A percentile compares a stretch with the other conserved stretches of the same genome.
Conservation (phyloP, 202 grass and related monocot species). For the Setaria italica region DNA sequence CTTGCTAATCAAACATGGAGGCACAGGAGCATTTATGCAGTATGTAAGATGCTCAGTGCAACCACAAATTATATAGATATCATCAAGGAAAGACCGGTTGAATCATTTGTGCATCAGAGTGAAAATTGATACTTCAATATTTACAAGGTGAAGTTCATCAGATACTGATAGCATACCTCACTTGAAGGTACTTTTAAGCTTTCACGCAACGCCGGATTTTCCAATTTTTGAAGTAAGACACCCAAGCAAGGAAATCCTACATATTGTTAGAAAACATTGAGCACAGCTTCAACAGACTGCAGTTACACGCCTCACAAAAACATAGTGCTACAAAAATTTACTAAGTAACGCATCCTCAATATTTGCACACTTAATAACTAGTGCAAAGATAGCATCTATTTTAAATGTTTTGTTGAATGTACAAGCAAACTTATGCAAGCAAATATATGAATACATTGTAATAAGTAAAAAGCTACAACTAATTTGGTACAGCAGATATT, state of each 20-base stretch:
- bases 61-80: not conserved
- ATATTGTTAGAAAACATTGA: constrained; percentile 42
- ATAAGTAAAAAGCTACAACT: constrained; percentile 19
- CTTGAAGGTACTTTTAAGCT: constrained; percentile 87
- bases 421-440: not conserved
- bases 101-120: constrained; percentile 20
- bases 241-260: constrained; percentile 97
- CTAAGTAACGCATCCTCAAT: not conserved
- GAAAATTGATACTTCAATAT: constrained; percentile 20
- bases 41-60: constrained; percentile 20
- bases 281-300: constrained; percentile 24
- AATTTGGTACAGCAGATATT: constrained; percentile 29
- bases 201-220: constrained; percentile 88
- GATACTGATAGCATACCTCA: constrained; percentile 65
- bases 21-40: not conserved
- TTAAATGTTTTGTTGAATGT: not conserved
- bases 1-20: constrained; percentile 31
- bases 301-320: not conserved
- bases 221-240: constrained; percentile 95
- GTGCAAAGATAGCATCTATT: not conserved
- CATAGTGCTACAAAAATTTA: not conserved
- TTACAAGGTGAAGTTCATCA: constrained; percentile 32
- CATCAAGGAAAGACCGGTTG: not conserved
- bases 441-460: not conserved
- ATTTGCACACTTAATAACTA: constrained; percentile 19